Base-by-base conservation (phyloP, 2,329 filamentous ascomycete genomes). In the Cladosporium halotolerans region DNA sequence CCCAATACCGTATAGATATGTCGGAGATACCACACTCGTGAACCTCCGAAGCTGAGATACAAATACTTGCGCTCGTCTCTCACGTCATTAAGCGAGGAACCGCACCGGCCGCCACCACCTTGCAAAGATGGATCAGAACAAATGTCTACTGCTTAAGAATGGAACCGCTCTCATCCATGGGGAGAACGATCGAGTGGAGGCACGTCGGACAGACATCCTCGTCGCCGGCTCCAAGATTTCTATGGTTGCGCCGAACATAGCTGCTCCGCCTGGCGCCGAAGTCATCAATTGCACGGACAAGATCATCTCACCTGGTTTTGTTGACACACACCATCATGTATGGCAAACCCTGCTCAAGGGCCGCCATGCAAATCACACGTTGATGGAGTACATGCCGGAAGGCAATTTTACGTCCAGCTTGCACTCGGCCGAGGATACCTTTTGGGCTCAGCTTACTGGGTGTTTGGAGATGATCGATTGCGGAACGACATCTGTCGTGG, bases 251-350 rank as follows among this genome's bases (percentile, higher is more conserved):
- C 42, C 52, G 16, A 51, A 58, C 13, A 67, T 72, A 14, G 41
- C 56, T 11, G 14, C 55, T 14, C 31, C 60, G n/a, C 48, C 32
- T 1, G 34, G 55, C 0, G 49, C 45, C 1, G 56, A 64, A 28
- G 55, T 75, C 3, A 64, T 77, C 23, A 70, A 78, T 55, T 75
- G 70, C 45, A 61, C 62, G 14, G 64, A 61, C 57, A 72, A 70
- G 55, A 65, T 75, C 18, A 59, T 74, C 36, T 70, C 65, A 2
- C 71, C 73, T 0, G 73, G 73, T 2, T 74, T 75, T 58, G 63
- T 75, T 44, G 71, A 74, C 57, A 72, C 72, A 1, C 73, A 74
- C 46, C 68, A 72, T 42, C 75, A 78, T 61, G 59, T 74, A 7
- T 78, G 74, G 74, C 73, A 76, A 58, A 71, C 70, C 0, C 65